Evolutionary conservation across 164 flowering plant genomes (phyloP).

Genomic region (Buxus sempervirens): DNA sequence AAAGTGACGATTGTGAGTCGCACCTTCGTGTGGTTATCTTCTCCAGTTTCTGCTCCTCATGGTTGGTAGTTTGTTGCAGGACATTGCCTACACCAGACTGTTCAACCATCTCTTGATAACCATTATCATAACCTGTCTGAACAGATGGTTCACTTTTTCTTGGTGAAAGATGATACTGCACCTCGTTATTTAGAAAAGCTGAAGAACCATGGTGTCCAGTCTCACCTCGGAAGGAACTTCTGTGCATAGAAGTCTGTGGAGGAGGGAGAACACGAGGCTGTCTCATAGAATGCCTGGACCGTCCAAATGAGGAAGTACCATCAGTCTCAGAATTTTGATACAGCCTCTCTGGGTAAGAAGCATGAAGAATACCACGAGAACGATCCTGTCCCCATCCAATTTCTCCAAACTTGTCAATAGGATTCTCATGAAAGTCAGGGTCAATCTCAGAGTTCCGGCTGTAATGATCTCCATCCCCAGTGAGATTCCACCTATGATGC

Average conservation of each 20-base stretch:
- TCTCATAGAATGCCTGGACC: slow-evolving; percentile 72
- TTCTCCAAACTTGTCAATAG: slow-evolving; percentile 53
- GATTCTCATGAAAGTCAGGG: slow-evolving; percentile 50
- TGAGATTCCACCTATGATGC: slow-evolving; percentile 59
- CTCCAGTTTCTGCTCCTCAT: slow-evolving; percentile 31
- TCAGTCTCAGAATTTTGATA: slow-evolving; percentile 65
- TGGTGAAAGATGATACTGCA: slow-evolving; percentile 28
- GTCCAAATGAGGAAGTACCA: slow-evolving; percentile 59
- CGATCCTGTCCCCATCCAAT: slow-evolving; percentile 65
- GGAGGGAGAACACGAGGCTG: slow-evolving; percentile 98
- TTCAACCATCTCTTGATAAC: slow-evolving; percentile 32
- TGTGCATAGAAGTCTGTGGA: slow-evolving; percentile 59
- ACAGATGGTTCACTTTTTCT: slow-evolving; percentile 34
- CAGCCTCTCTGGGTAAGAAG: slow-evolving; percentile 48
- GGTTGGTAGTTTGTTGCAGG: slow-evolving; percentile 26
- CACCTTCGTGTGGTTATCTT: slow-evolving; percentile 41
- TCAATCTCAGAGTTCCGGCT: slow-evolving; percentile 44
- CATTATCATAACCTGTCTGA: slow-evolving; percentile 30
- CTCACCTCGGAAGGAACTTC: slow-evolving; percentile 35
- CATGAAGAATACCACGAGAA: slow-evolving; percentile 33
- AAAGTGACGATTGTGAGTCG: slow-evolving; percentile 90
- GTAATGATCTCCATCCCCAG: slow-evolving; percentile 53
- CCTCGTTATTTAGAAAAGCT: slow-evolving; percentile 33
- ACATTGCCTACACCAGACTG: slow-evolving; percentile 30
- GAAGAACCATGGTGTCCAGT: slow-evolving; percentile 48